A percentile compares a stretch with the other conserved stretches of the same genome.
phyloP scores from a whole-genome alignment of 768 basidiomycete genomes.

The Psilocybe cubensis region DNA sequence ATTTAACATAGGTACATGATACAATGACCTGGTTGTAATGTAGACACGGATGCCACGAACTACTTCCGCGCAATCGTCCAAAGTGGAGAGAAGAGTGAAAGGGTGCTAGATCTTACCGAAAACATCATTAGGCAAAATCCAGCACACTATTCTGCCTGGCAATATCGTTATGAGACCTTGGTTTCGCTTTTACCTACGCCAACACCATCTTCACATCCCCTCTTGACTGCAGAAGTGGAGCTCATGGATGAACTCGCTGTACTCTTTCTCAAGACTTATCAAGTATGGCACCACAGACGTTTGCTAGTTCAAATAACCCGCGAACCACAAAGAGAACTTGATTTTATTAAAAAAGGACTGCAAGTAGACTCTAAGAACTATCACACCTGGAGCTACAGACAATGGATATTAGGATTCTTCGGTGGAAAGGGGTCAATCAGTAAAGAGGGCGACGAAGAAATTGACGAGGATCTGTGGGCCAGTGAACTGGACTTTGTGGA shows the following conservation, averaged over 20 bases:
- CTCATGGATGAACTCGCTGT: conserved; percentile 90
- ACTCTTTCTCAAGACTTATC: conserved; percentile 90
- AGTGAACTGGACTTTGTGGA: conserved; percentile 80
- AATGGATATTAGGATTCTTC: conserved; percentile 91
- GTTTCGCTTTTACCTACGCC: conserved; percentile 51
- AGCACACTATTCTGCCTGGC: conserved; percentile 98
- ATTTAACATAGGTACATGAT: neutral
- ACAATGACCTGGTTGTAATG: neutral
- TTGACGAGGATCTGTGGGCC: conserved; percentile 57
- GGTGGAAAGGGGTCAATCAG: conserved; percentile 13
- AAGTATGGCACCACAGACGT: conserved; percentile 95
- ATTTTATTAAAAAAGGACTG: conserved; percentile 76
- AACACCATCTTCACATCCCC: conserved; percentile 7
- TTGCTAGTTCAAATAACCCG: conserved; percentile 66
- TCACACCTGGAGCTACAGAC: conserved; percentile 98
- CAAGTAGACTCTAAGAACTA: conserved; percentile 92
- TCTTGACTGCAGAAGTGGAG: conserved; percentile 72
- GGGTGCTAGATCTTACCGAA: conserved; percentile 89
- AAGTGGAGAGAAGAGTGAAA: conserved; percentile 73
- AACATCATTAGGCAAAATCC: conserved; percentile 90
- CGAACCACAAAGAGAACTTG: conserved; percentile 68
- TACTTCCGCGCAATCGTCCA: conserved; percentile 89
- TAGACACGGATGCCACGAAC: conserved; percentile 92
- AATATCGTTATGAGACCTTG: conserved; percentile 91
- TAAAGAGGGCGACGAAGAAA: conserved; percentile 12